Base-by-base conservation (phyloP, 768 basidiomycete species). In the Tricholoma furcatifolium region DNA sequence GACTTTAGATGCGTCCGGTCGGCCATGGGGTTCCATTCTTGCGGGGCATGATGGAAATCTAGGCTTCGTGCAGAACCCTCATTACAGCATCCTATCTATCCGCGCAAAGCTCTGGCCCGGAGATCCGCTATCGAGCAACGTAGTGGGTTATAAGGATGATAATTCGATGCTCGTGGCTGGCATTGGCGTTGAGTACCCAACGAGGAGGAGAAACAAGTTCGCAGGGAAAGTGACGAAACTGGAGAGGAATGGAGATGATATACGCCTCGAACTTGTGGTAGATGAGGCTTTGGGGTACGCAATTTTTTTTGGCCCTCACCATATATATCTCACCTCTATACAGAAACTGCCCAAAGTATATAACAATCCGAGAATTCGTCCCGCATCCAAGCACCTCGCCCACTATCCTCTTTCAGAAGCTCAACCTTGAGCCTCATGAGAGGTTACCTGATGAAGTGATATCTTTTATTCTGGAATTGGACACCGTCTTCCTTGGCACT, bases 271-370 rank as follows among this genome's bases (percentile, higher is more conserved):
- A 21, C 35, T 83, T 10, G 51, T 58, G 0, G 79, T 85, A n/a
- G 74, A 81, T 56, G 71, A 85, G 57, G 77, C 84, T 11, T 62
- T 85, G 27, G 83, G 83, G 83, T 83, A 56, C 42, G 77, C 15
- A 30, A n/a, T n/a, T n/a, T 24, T 12, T 17, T 54, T 35, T 50
- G 34, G 10, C 1, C 6, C 31, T 1, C 39, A 27, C n/a, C 18
- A 27, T 42, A 23, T 47, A 27, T 17, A 27, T 6, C 21, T 48
- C 41, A 51, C 8, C 21, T 40, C 18, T 35, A 5, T 34, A 3
- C 15, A 85, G 85, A 41, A 85, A 85, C 52, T 87, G 84, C 60
- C 85, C 85, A 10, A 87, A 87, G 59, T 87, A 87, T 53, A 87
- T 86, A 60, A 83, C 75, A 45, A 62, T 78, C 35, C 78, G 83